Conservation (phyloP, 2,329 filamentous ascomycete genomes). For the Aphanocladium album region DNA sequence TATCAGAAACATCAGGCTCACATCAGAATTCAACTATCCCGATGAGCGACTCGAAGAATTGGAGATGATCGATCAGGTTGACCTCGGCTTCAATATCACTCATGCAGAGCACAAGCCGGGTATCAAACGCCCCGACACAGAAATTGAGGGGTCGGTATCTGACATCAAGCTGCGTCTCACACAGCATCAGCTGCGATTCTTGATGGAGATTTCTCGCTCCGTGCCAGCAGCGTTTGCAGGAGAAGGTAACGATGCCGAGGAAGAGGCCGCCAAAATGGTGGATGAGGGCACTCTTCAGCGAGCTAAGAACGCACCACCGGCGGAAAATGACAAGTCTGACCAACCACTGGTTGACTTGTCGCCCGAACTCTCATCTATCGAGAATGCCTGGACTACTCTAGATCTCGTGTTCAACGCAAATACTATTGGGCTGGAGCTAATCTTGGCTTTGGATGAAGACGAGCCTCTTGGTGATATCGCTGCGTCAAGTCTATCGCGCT, state of each 20-base stretch:
- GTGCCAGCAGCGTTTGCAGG: slow-evolving; percentile 79
- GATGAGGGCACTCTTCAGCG: slow-evolving; percentile 50
- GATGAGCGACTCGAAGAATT: slow-evolving; percentile 72
- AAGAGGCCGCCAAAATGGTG: slow-evolving; percentile 70
- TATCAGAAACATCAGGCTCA: slow-evolving; percentile 86
- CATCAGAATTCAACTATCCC: slow-evolving; percentile 80
- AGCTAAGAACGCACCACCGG: slow-evolving; percentile 35
- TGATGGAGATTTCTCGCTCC: slow-evolving; percentile 80
- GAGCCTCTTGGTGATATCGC: slow-evolving; percentile 75
- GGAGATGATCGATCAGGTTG: slow-evolving; percentile 95
- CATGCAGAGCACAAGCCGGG: slow-evolving; percentile 81
- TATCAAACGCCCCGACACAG: slow-evolving; percentile 77
- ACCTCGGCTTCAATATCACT: slow-evolving; percentile 86
- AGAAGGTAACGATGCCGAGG: slow-evolving; percentile 63
- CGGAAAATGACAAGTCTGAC: slow-evolving; percentile 28
- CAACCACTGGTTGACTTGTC: slow-evolving; percentile 49
- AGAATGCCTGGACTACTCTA: slow-evolving; percentile 83
- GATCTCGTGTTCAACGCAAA: slow-evolving; percentile 87
- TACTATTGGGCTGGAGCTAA: slow-evolving; percentile 81
- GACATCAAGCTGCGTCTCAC: slow-evolving; percentile 87
- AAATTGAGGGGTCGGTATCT: slow-evolving; percentile 88
- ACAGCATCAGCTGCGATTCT: slow-evolving; percentile 83
- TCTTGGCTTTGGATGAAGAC: slow-evolving; percentile 64
- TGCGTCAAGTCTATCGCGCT: slow-evolving; percentile 80
- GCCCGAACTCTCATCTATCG: slow-evolving; percentile 65